These are phyloP conservation scores for Syncephalastrum sp. DNA, from an alignment of 371 early-diverging fungal species.

Conservation along the genomic window DNA sequence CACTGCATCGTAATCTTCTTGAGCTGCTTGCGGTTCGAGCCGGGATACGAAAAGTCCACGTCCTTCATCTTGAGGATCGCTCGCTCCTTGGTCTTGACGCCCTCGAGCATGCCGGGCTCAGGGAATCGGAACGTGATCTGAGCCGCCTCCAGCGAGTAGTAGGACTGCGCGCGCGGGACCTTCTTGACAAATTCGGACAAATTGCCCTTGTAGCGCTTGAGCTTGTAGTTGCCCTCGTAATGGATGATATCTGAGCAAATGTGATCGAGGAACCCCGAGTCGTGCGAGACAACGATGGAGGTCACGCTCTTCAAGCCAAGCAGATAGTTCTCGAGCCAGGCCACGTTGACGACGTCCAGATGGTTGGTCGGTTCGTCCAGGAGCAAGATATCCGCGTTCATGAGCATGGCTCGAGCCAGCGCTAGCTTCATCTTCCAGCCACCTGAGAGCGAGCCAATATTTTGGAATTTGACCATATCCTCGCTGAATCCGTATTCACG, in stretches of 20 bases:
- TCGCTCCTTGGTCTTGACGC: constrained; percentile 70
- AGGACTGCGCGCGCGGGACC: constrained; percentile 74
- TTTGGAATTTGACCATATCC: constrained; percentile 54
- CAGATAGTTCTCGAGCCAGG: constrained; percentile 80
- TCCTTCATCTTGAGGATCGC: constrained; percentile 63
- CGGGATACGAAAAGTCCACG: constrained; percentile 66
- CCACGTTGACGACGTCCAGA: constrained; percentile 79
- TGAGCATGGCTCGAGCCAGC: constrained; percentile 77
- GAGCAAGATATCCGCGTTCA: constrained; percentile 80
- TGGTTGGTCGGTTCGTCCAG: constrained; percentile 93
- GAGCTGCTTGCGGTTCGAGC: constrained; percentile 49
- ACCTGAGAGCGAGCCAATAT: constrained; percentile 77
- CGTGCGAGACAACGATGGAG: constrained; percentile 85
- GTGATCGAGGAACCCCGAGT: constrained; percentile 81
- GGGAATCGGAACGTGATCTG: constrained; percentile 61
- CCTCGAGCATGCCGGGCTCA: constrained; percentile 68
- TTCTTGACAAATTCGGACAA: constrained; percentile 77
- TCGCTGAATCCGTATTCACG: constrained; percentile 66
- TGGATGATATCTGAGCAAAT: constrained; percentile 81
- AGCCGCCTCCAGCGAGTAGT: constrained; percentile 62
- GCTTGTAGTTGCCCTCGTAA: constrained; percentile 65
- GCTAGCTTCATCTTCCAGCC: constrained; percentile 90
- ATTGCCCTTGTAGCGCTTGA: constrained; percentile 80
- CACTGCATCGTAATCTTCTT: constrained; percentile 55
- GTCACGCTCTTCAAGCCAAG: constrained; percentile 67